Evolutionary conservation across 2,329 filamentous ascomycete genomes (phyloP), one percentile per base, ranked within the genome.

Genomic region (Arthrinium puccinioides): DNA sequence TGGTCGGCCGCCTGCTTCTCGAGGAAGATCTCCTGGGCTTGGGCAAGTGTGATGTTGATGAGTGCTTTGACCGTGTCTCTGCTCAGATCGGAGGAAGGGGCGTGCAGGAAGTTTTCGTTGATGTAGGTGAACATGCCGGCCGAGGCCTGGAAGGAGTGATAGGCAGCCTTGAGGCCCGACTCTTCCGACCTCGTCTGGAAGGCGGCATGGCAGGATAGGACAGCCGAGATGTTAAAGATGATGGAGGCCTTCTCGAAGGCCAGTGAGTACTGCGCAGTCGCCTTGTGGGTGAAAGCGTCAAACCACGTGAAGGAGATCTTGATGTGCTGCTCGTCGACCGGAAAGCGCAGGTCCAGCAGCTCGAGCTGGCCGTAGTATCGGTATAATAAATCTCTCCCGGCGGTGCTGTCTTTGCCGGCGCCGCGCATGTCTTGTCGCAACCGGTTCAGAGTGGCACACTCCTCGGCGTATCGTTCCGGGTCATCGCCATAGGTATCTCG

Each of bases 61-160:
- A 98, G 64, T 0, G 87, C 88, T 66, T 96, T 96, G 53, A 98
- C 87, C 0, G 92, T 98, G 35, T 98, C 90, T 43, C 92, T 72
- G 59, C 89, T 97, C 32, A 98, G 66, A 55, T 98, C 92, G n/a
- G 87, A 89, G 8, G 89, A 96, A 1, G 94, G 92, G 2, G 92
- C 92, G 54, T 98, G 92, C 24, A 98, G 70, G 59, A 98, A 98
- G 66, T 98, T 98, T 65, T 98, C 92, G 63, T 98, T 98, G 67
- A 98, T 98, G 55, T 98, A 98, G 37, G 90, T 97, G 62, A 97
- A 98, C 92, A 98, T 98, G 66, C 92, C 92, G 9, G 92, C 92
- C 7, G 90, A 89, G 27, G 92, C 92, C 62, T 98, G 92, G 66
- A 97, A 97, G 15, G 89, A 96, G 62, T 98, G 90, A 59, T 97